Conservation (phyloP, 1,284 basidiomycete genomes). For the Leccinum angustisporum region DNA sequence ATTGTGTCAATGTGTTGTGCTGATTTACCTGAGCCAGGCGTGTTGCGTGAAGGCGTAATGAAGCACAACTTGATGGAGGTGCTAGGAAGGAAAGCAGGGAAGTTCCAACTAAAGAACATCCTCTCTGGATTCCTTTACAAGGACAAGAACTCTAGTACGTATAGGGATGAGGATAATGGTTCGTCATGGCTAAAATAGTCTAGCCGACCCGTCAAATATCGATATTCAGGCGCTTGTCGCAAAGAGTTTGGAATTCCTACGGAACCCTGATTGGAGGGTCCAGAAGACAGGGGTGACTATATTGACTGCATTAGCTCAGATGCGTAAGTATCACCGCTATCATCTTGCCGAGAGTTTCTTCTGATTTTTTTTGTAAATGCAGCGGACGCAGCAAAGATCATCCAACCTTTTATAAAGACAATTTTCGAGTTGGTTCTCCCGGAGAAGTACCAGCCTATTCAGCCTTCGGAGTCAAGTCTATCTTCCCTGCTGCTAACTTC, state of each 20-base stretch:
- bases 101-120: slow-evolving; percentile 13
- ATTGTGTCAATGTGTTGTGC: not conserved
- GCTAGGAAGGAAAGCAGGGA: slow-evolving; percentile 17
- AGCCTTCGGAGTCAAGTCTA: not conserved
- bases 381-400: slow-evolving; percentile 17
- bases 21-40: slow-evolving; percentile 11
- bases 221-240: slow-evolving; percentile 14
- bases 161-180: not conserved
- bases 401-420: slow-evolving; percentile 9
- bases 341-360: not conserved
- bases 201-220: slow-evolving; percentile 9
- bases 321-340: slow-evolving; percentile 9
- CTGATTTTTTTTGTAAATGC: not conserved
- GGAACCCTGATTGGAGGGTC: slow-evolving; percentile 9
- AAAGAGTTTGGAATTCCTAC: slow-evolving; percentile 13
- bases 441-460: slow-evolving; percentile 4
- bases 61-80: slow-evolving; percentile 14
- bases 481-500: not conserved
- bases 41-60: slow-evolving; percentile 17
- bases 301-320: slow-evolving; percentile 23
- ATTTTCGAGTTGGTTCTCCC: slow-evolving; percentile 24
- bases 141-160: slow-evolving; percentile 21
- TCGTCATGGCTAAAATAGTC: not conserved
- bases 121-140: slow-evolving; percentile 25
- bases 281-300: slow-evolving; percentile 29